Percentiles rank a stretch among this genome's conserved stretches.
Conservation (phyloP, 2,329 filamentous ascomycete genomes). For the Trichoderma guizhouense region DNA sequence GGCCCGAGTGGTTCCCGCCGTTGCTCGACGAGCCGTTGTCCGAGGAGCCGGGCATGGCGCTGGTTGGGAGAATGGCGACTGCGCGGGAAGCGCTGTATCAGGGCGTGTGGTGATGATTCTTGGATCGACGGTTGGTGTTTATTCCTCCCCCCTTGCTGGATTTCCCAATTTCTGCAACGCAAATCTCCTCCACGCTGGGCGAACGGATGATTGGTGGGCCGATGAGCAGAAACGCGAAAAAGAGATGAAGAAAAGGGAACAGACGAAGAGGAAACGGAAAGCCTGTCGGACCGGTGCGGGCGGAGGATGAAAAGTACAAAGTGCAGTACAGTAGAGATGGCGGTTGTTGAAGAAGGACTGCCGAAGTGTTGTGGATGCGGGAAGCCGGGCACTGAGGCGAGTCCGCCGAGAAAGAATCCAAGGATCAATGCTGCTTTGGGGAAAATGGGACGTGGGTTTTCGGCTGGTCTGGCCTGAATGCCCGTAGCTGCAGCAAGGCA, state of each 20-base stretch:
- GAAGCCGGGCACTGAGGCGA: constrained; percentile 4
- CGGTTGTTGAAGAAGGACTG: constrained; percentile 1
- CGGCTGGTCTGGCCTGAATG: not conserved
- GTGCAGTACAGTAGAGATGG: not conserved
- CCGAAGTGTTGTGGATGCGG: constrained; percentile 14
- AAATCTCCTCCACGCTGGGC: not conserved
- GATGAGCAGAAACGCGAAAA: not conserved
- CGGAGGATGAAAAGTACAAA: not conserved
- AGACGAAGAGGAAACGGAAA: not conserved
- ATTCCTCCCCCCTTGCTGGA: not conserved
- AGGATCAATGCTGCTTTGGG: not conserved
- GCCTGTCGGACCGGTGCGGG: not conserved
- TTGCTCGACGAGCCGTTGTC: constrained; percentile 35
- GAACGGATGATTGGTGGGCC: not conserved
- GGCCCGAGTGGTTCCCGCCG: constrained; percentile 29
- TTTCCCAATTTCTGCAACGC: not conserved
- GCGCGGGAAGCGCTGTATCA: constrained; percentile 4
- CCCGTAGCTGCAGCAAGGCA: constrained; percentile 3
- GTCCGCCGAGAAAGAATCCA: not conserved
- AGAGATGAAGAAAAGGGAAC: not conserved
- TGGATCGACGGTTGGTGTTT: not conserved
- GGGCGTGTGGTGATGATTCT: not conserved
- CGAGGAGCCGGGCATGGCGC: constrained; percentile 37
- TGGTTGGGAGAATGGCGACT: not conserved
- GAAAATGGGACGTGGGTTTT: not conserved